Base-by-base conservation (phyloP, 176 grass and related monocot species). In the Oryza coarctata region DNA sequence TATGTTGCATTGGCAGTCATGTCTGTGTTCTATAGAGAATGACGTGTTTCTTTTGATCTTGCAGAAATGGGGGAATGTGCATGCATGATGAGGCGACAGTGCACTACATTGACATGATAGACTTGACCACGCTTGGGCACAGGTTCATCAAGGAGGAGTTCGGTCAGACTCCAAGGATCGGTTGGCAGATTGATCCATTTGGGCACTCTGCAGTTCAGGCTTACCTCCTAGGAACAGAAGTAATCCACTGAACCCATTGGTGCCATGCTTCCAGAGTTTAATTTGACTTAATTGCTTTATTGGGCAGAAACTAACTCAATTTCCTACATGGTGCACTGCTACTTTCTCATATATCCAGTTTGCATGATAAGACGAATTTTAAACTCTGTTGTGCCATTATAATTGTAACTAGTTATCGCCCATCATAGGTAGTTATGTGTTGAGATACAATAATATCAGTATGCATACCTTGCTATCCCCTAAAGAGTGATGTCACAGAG, bases 31-130 rank as follows among this genome's bases (percentile, higher is more conserved):
- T 75, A 14, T 70, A 39, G 18, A 15, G 49, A 74, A 76, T 76
- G 65, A 41, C 50, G 39, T 50, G 26, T 17, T 75, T 63, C 38
- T 81, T 80, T 31, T 71, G 29, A 26, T 87, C 9, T 64, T 83
- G 40, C 78, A 97, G 94, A 91, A 97, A 97, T 76, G 94, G 91
- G 18, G 94, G 94, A 63, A 92, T 97, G 94, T 97, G 94, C 87
- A 94, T 97, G 94, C 94, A 97, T 10, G 94, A 97, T 30, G 94
- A 97, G 61, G 94, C 91, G 3, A 35, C 91, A 11, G 94, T 97
- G 30, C 94, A 97, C 83, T 97, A 94, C 76, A 94, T 97, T 68
- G 94, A 97, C 92, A 97, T 97, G 94, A 97, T 97, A 40, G 94
- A 97, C 71, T 91, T 94, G 71, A 97, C 94, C 70, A 97, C 94